A percentile compares a stretch with the other conserved stretches of the same genome.
phyloP scores from a whole-genome alignment of 139 green algal genomes.

The Ulvella scutata region DNA sequence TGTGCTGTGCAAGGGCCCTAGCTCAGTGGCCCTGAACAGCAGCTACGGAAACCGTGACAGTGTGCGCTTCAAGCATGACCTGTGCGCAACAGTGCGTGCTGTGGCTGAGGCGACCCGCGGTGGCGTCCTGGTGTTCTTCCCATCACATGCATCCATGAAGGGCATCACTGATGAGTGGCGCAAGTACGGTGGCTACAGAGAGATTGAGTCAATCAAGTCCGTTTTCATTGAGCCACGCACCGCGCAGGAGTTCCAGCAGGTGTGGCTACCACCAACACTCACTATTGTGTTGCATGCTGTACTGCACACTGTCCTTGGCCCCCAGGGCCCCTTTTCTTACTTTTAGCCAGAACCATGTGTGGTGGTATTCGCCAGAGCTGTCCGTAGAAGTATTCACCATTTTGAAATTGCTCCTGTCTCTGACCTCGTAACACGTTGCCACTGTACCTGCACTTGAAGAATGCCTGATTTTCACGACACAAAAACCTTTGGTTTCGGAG shows the following conservation, averaged over 20 bases:
- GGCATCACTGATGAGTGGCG: constrained; percentile 60
- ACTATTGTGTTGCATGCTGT: too few species aligned
- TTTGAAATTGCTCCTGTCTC: too few species aligned
- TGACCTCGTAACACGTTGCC: too few species aligned
- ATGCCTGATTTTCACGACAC: too few species aligned
- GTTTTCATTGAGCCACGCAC: neutral
- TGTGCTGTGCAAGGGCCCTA: constrained; percentile 62
- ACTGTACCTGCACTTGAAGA: too few species aligned
- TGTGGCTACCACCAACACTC: too few species aligned
- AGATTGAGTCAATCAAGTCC: neutral
- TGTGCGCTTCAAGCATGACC: constrained; percentile 43
- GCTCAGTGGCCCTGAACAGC: constrained; percentile 61
- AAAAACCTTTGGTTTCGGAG: too few species aligned
- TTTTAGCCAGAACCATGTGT: too few species aligned
- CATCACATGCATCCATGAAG: constrained; percentile 65
- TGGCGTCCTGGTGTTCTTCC: constrained; percentile 95
- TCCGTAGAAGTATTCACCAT: too few species aligned
- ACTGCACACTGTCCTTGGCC: too few species aligned
- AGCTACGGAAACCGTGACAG: constrained; percentile 55
- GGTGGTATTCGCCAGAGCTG: too few species aligned
- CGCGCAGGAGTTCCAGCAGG: neutral
- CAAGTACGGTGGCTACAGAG: neutral
- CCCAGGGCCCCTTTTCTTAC: too few species aligned
- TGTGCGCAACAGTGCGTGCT: constrained; percentile 67
- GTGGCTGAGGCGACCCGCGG: constrained; percentile 70